These are phyloP conservation scores for Diaporthe vexans DNA, from an alignment of 2,329 filamentous ascomycete genomes.

Conservation along the genomic window DNA sequence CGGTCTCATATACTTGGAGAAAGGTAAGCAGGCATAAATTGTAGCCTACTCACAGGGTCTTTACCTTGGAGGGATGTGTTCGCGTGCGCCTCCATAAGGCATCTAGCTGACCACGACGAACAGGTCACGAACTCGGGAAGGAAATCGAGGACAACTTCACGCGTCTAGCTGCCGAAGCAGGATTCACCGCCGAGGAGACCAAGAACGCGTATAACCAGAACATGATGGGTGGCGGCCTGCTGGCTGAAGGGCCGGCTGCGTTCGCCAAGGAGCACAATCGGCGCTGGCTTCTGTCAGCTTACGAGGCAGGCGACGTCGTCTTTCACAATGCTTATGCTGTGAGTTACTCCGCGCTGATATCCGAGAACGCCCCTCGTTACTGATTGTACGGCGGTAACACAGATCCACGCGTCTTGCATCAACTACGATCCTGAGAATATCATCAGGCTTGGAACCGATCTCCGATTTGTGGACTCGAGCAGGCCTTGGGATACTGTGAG, in stretches of 20 bases:
- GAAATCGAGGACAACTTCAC: conserved; percentile 66
- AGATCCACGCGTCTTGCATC: conserved; percentile 44
- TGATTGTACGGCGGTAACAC: background rate
- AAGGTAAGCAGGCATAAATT: conserved; percentile 48
- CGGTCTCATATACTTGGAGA: conserved; percentile 71
- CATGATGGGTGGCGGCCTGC: conserved; percentile 69
- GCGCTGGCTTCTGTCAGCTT: conserved; percentile 54
- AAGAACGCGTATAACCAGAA: conserved; percentile 68
- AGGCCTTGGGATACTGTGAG: conserved; percentile 44
- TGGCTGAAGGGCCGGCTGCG: conserved; percentile 62
- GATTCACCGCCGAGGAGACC: conserved; percentile 65
- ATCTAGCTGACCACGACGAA: background rate
- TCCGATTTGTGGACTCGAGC: conserved; percentile 22
- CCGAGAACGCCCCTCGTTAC: background rate
- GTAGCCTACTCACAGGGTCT: background rate
- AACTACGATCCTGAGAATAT: conserved; percentile 12
- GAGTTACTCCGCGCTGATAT: conserved; percentile 22
- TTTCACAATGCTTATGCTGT: conserved; percentile 52
- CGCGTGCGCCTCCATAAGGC: background rate
- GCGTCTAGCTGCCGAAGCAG: conserved; percentile 60
- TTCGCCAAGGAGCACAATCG: conserved; percentile 49
- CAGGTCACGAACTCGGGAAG: conserved; percentile 54
- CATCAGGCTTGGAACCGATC: conserved; percentile 21
- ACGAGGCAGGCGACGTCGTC: conserved; percentile 57
- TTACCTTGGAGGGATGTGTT: background rate